phyloP scores from a whole-genome alignment of 805 yeast genomes.

The Komagataella mondaviorum region DNA sequence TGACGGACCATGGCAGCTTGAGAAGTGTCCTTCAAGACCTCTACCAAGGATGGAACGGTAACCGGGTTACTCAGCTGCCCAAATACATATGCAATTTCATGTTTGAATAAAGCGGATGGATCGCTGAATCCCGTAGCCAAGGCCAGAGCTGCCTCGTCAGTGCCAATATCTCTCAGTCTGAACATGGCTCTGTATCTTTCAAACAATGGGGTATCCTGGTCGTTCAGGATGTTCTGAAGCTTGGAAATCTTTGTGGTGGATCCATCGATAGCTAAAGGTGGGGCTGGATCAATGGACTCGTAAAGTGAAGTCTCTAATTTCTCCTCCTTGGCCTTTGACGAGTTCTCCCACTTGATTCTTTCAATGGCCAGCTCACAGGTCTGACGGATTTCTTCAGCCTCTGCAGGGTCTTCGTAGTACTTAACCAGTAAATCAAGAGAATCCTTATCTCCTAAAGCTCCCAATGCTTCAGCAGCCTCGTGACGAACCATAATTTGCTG shows the following conservation, averaged over 20 bases:
- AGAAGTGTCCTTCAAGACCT: constrained; percentile 58
- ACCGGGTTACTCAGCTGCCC: constrained; percentile 95
- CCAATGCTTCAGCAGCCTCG: constrained; percentile 98
- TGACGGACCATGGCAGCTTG: constrained; percentile 99
- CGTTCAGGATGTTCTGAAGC: constrained; percentile 57
- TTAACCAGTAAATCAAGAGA: constrained; percentile 54
- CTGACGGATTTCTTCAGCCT: constrained; percentile 74
- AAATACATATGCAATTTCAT: constrained; percentile 95
- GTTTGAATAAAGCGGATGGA: constrained; percentile 87
- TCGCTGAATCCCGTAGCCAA: constrained; percentile 84
- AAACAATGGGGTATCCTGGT: constrained; percentile 67
- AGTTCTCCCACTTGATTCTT: constrained; percentile 85
- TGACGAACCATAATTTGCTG: constrained; percentile 97
- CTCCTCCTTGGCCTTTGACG: constrained; percentile 54
- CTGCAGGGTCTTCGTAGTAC: constrained; percentile 58
- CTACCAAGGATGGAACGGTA: constrained; percentile 76
- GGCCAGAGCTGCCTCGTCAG: constrained; percentile 86
- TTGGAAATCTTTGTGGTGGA: constrained; percentile 41
- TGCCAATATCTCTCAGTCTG: constrained; percentile 88
- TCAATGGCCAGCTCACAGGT: constrained; percentile 96
- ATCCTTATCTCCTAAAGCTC: constrained; percentile 79
- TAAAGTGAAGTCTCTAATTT: constrained; percentile 62
- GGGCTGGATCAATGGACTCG: constrained; percentile 94
- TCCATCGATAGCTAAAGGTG: constrained; percentile 64
- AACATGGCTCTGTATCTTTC: constrained; percentile 98